A percentile compares a stretch with the other conserved stretches of the same genome.
phyloP scores from a whole-genome alignment of 768 basidiomycete genomes.

The Mycena alexandri region DNA sequence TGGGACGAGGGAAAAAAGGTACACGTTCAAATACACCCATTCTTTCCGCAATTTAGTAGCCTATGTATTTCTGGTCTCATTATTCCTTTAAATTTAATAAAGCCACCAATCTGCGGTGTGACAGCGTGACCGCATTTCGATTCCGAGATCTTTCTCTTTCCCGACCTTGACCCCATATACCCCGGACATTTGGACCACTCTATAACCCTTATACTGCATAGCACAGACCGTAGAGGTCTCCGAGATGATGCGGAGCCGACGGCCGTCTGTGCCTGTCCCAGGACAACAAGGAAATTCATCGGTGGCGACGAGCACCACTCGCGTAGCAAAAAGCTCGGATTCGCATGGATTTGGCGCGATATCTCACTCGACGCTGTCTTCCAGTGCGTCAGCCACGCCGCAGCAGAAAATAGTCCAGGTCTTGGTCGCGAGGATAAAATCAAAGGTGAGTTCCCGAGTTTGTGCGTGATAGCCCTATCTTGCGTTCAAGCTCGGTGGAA shows the following conservation, averaged over 20 bases:
- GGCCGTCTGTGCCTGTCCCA: conserved; percentile 32
- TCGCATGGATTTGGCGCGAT: conserved; percentile 56
- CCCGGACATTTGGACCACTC: conserved; percentile 48
- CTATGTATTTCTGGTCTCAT: too few species aligned
- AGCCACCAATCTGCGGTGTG: too few species aligned
- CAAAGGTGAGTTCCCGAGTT: conserved; percentile 67
- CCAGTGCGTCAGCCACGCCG: conserved; percentile 62
- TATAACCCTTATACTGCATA: conserved; percentile 5
- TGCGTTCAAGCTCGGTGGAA: too few species aligned
- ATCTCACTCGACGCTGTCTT: conserved; percentile 49
- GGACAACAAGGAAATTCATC: conserved; percentile 23
- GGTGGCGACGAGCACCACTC: conserved; percentile 46
- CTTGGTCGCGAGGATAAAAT: conserved; percentile 83
- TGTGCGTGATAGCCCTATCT: not conserved
- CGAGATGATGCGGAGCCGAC: conserved; percentile 28
- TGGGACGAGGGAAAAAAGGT: too few species aligned
- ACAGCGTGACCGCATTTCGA: not conserved
- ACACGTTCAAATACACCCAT: too few species aligned
- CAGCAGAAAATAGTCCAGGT: conserved; percentile 88
- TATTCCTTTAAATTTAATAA: too few species aligned
- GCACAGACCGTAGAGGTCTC: conserved; percentile 3
- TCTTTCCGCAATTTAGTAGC: too few species aligned
- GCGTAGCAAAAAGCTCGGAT: conserved; percentile 74
- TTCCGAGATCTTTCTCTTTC: conserved; percentile 5
- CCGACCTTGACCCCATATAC: conserved; percentile 5